Evolutionary conservation across 306 rosid species (phyloP).

Genomic region (Gastrolobium villosum): DNA sequence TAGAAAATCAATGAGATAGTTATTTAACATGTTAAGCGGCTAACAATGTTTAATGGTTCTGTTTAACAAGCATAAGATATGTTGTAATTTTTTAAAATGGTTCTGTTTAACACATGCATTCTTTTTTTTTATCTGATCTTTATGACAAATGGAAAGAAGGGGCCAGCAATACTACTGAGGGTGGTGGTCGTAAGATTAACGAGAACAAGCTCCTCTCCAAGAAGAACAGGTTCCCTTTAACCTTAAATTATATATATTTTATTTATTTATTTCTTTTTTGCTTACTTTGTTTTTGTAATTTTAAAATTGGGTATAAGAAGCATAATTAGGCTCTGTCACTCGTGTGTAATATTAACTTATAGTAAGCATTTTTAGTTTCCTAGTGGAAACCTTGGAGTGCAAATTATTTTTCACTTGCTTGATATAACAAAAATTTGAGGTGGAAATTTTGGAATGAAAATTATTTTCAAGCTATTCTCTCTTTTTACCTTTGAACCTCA

Average conservation of each 20-base stretch:
- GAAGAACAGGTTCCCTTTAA: constrained; percentile 72
- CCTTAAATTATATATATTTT: not conserved
- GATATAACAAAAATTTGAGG: not conserved
- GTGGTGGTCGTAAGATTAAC: constrained; percentile 94
- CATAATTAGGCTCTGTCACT: not conserved
- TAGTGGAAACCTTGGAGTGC: not conserved
- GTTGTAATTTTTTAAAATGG: too few relatives aligned
- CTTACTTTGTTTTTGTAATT: not conserved
- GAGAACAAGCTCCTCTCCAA: constrained; percentile 96
- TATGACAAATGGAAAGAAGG: constrained; percentile 99
- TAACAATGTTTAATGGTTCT: too few relatives aligned
- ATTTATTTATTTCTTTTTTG: not conserved
- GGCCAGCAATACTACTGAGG: constrained; percentile 93
- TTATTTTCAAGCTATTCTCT: constrained; percentile 4
- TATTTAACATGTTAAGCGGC: too few relatives aligned
- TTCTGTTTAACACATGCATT: too few relatives aligned
- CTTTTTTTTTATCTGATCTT: too few relatives aligned
- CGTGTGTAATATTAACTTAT: not conserved
- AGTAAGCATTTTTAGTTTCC: not conserved
- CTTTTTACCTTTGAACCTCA: not conserved
- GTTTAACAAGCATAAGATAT: too few relatives aligned
- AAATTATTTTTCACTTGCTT: not conserved
- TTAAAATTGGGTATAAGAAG: constrained; percentile 8
- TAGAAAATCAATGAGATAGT: too few relatives aligned
- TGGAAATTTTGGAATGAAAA: constrained; percentile 15